phyloP scores from a whole-genome alignment of 306 rosid genomes.

The Vigna unguiculata region DNA sequence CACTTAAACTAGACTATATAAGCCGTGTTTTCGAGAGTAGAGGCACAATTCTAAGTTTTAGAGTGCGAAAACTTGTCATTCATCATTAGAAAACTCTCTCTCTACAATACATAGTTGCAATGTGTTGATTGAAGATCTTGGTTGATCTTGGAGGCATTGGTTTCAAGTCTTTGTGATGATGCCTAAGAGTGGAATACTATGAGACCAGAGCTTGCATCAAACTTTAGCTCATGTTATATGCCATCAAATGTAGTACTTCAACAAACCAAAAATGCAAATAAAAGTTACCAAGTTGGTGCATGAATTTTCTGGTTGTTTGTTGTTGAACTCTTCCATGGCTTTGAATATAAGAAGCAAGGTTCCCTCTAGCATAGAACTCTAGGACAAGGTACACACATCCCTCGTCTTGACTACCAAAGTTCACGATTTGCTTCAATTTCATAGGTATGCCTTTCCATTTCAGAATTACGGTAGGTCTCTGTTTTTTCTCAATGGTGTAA shows the following conservation, averaged over 20 bases:
- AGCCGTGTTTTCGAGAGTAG: too few relatives aligned
- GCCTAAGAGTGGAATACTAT: conserved; percentile 52
- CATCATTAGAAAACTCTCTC: too few relatives aligned
- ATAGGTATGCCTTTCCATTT: too few relatives aligned
- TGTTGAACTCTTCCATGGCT: conserved; percentile 61
- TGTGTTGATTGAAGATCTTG: too few relatives aligned
- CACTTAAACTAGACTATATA: too few relatives aligned
- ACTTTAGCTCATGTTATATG: not conserved
- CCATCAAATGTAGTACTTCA: not conserved
- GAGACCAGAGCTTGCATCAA: conserved; percentile 57
- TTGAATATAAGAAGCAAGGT: conserved; percentile 63
- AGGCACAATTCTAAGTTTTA: too few relatives aligned
- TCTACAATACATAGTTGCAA: too few relatives aligned
- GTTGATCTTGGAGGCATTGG: too few relatives aligned
- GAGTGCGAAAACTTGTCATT: too few relatives aligned
- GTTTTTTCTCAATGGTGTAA: too few relatives aligned
- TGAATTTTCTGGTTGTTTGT: conserved; percentile 58
- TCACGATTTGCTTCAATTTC: too few relatives aligned
- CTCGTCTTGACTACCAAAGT: conserved; percentile 48
- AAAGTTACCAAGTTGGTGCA: conserved; percentile 71
- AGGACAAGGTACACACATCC: conserved; percentile 58
- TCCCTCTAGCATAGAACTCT: conserved; percentile 70
- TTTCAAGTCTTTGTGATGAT: conserved; percentile 73
- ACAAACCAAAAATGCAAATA: conserved; percentile 19
- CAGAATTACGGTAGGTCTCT: too few relatives aligned